A percentile compares a stretch with the other conserved stretches of the same genome.
phyloP scores from a whole-genome alignment of 768 basidiomycete species.

The Lanmaoa rubissima region DNA sequence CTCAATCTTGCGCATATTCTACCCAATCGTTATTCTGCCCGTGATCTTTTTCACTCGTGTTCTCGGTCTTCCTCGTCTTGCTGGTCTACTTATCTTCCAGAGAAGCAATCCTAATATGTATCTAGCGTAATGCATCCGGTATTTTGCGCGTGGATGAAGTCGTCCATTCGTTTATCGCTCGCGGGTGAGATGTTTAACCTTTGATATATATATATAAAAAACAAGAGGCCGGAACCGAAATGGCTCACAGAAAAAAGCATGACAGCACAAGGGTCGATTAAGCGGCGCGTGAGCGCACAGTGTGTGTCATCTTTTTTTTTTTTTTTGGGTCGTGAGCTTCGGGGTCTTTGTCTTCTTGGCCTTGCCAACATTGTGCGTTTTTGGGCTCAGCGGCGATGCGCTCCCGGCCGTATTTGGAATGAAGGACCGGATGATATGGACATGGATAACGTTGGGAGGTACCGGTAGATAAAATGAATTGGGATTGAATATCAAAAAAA shows the following conservation, averaged over 20 bases:
- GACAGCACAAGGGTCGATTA: background rate
- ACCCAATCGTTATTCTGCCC: background rate
- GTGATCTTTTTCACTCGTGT: background rate
- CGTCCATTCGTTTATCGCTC: background rate
- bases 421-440: no score
- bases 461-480: no score
- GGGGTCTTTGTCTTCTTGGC: no score
- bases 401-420: no score
- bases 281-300: no score
- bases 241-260: background rate
- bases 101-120: constrained; percentile 27
- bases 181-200: background rate
- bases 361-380: no score
- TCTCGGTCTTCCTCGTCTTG: background rate
- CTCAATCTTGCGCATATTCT: background rate
- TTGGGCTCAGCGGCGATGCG: no score
- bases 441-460: no score
- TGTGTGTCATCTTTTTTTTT: no score
- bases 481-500: no score
- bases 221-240: background rate
- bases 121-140: constrained; percentile 24
- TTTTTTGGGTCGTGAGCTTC: no score
- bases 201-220: no score
- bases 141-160: background rate
- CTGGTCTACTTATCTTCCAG: background rate